A percentile compares a stretch with the other conserved stretches of the same genome.
phyloP scores from a whole-genome alignment of 2,329 filamentous ascomycete genomes.

The Phaeoacremonium minimum region DNA sequence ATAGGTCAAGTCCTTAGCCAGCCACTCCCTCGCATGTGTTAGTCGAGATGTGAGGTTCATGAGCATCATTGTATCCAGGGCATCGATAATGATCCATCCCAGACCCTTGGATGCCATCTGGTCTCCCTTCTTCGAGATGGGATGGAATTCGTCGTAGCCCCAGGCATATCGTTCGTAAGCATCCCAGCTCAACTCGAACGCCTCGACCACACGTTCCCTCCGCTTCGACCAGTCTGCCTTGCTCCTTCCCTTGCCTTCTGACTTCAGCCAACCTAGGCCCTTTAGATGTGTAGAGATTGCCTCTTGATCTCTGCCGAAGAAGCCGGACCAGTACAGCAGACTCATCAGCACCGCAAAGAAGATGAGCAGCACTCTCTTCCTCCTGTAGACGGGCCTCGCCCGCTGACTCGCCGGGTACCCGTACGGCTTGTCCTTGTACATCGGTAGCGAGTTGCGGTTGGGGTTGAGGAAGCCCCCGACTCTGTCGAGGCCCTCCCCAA shows the following conservation, averaged over 20 bases:
- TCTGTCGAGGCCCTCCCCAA: slow-evolving; percentile 55
- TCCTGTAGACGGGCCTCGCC: slow-evolving; percentile 55
- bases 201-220: slow-evolving; percentile 78
- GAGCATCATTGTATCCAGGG: slow-evolving; percentile 92
- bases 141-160: slow-evolving; percentile 88
- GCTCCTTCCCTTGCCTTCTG: slow-evolving; percentile 36
- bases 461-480: slow-evolving; percentile 63
- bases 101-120: slow-evolving; percentile 87
- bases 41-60: slow-evolving; percentile 94
- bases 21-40: slow-evolving; percentile 82
- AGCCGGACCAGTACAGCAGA: slow-evolving; percentile 68
- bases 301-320: slow-evolving; percentile 37
- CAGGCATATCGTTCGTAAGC: slow-evolving; percentile 90
- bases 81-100: slow-evolving; percentile 97
- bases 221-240: slow-evolving; percentile 71
- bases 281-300: slow-evolving; percentile 28
- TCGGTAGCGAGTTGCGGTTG: slow-evolving; percentile 60
- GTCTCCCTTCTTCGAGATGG: slow-evolving; percentile 70
- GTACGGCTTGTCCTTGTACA: slow-evolving; percentile 99
- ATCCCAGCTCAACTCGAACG: slow-evolving; percentile 88
- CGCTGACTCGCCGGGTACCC: slow-evolving; percentile 58
- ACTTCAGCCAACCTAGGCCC: slow-evolving; percentile 54
- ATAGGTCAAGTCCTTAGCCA: slow-evolving; percentile 75
- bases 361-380: slow-evolving; percentile 55
- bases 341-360: slow-evolving; percentile 49